Evolutionary conservation across 2,329 filamentous ascomycete species (phyloP), one percentile per base, ranked within the genome.

Genomic region (Gliomastix tumulicola): DNA sequence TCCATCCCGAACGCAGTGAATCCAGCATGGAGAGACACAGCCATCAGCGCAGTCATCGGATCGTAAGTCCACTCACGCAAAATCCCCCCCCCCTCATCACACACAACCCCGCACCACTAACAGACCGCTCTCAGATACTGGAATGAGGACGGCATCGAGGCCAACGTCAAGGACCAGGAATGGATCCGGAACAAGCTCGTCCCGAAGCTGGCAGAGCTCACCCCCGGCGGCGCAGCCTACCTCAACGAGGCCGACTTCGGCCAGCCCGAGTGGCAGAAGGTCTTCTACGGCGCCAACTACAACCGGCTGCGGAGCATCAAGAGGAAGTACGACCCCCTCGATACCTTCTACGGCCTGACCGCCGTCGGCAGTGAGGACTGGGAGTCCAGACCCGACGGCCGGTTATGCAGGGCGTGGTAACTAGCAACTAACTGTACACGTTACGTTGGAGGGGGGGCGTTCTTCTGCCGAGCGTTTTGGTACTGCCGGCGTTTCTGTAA

Each of bases 291-390:
- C 7, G 19, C 12, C 35, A 66, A 66, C 41, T 69, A 69, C 40
- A 38, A 44, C 3, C 38, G 36, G 7, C 44, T 70, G 30, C 32
- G 57, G 20, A 25, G 25, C 4, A 55, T 74, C 31, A 75, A 75
- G 60, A 45, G 57, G 22, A 62, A 58, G 45, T 71, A 65, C 44
- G 71, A 71, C 46, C 53, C 63, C 11, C 33, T 49, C 2, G 47
- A 50, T 8, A 37, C 74, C 9, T 71, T 68, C 34, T 67, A 68
- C 41, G 67, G 62, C 13, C 49, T 47, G 12, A 62, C 57, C 12
- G 63, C 55, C 11, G 68, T 74, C 7, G 69, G 68, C 1, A 67
- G 62, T 39, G 68, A 73, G 35, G 45, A 45, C 21, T 73, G 67
- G 66, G 43, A 40, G n/a, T n/a, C n/a, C n/a, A n/a, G n/a, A n/a